Evolutionary conservation across 2,329 filamentous ascomycete genomes (phyloP), one percentile per base, ranked within the genome.

Genomic region (Colletotrichum coccodes): DNA sequence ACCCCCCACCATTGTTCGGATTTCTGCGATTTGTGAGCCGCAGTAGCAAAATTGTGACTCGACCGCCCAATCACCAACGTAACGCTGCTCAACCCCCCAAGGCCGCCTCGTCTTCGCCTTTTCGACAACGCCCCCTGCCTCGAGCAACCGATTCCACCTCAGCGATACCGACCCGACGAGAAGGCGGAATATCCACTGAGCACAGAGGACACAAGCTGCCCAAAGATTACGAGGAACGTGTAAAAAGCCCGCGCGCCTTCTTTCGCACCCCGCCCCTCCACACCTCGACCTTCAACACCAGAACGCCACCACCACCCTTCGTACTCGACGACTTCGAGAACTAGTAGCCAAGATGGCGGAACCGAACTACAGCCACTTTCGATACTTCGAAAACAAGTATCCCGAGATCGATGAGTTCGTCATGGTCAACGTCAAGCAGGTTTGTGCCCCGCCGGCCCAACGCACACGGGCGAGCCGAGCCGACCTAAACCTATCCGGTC

Each of bases 371-470:
- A 61, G 54, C 60, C 70, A 71, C 52, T 71, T 68, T 67, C 94
- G 94, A 78, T 98, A 97, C 84, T 98, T 97, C 82, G 94, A 97
- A 88, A 94, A 97, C 86, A 97, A 97, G 84, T 98, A 92, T 79
- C 94, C 94, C 68, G 96, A 98, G 88, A 95, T 99, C 81, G 96
- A 99, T 85, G 97, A 94, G 88, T 98, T 98, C 85, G 97, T 99
- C 80, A 99, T 99, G 96, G 96, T 99, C 81, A 99, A 98, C 84
- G 96, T 98, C 77, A 97, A 97, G 90, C 94, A 97, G 91, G 93
- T 95, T 80, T 72, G 87, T 78, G 66, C 63, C 67, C 67, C 64
- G 63, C 67, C 57, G 28, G 38, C 63, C 66, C 52, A 63, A 62
- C 58, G 63, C 63, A 70, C 71, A 71, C 53, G 47, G 14, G 57